Percentiles rank a stretch among this genome's conserved stretches.
These are phyloP conservation scores for Haematococcus lacustris DNA, from an alignment of 139 green algal genomes.

Conservation along the genomic window DNA sequence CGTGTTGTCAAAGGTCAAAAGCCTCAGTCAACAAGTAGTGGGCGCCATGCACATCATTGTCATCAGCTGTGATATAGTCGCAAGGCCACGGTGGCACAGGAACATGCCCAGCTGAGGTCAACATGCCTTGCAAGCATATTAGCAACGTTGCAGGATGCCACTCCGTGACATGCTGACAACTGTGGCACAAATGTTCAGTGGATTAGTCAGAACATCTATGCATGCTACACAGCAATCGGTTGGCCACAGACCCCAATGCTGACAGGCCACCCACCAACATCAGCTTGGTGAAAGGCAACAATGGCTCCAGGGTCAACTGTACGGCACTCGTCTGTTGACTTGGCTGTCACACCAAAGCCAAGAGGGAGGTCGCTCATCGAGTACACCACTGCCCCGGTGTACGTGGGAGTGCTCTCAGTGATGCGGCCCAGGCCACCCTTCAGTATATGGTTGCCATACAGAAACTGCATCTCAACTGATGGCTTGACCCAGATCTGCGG, in stretches of 20 bases:
- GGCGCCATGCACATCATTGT: no score
- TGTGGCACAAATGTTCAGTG: neutral
- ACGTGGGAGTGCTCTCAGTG: slow-evolving; percentile 88
- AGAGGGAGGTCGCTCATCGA: slow-evolving; percentile 89
- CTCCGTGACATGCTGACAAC: neutral
- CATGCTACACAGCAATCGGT: neutral
- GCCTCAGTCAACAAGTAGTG: no score
- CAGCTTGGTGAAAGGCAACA: slow-evolving; percentile 90
- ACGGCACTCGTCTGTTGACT: slow-evolving; percentile 86
- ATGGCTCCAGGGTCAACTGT: slow-evolving; percentile 84
- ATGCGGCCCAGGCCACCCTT: slow-evolving; percentile 95
- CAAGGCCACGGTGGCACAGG: neutral
- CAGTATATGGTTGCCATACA: slow-evolving; percentile 98
- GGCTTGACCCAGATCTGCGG: slow-evolving; percentile 96
- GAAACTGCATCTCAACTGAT: slow-evolving; percentile 92
- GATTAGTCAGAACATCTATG: neutral
- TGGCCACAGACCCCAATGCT: neutral
- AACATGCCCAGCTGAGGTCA: neutral
- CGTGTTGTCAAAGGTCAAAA: neutral
- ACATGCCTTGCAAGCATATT: neutral
- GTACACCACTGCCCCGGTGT: slow-evolving; percentile 78
- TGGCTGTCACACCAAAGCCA: slow-evolving; percentile 90
- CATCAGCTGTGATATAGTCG: no score
- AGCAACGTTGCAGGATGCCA: neutral
- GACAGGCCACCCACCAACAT: slow-evolving; percentile 60